Conservation (phyloP, 129 eudicot genomes). For the Mikania micrantha region DNA sequence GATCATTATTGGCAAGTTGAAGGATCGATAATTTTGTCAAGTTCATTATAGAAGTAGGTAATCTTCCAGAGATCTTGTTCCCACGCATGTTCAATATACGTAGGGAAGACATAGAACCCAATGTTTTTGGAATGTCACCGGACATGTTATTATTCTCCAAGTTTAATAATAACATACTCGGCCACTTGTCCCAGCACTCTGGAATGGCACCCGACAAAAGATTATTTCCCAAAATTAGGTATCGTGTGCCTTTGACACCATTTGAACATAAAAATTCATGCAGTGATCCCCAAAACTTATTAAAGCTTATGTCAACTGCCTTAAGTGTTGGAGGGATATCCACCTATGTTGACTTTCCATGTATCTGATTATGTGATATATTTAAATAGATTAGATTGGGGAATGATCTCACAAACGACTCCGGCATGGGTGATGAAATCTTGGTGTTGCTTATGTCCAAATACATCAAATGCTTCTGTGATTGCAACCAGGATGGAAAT, state of each 20-base stretch:
- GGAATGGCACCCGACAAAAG: conserved; percentile 25
- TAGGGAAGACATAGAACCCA: not conserved
- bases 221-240: conserved; percentile 29
- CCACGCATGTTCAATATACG: conserved; percentile 10
- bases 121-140: conserved; percentile 13
- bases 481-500: not conserved
- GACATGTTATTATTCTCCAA: not conserved
- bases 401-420: not conserved
- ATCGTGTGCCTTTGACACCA: not conserved
- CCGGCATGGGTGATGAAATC: not conserved
- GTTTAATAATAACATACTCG: not conserved
- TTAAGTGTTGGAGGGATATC: not conserved
- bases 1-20: conserved; percentile 1
- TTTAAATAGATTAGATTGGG: not conserved
- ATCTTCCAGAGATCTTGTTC: conserved; percentile 17
- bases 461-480: not conserved
- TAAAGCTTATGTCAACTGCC: not conserved
- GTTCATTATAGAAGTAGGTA: conserved; percentile 10
- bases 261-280: conserved; percentile 27
- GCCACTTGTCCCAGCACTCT: conserved; percentile 8
- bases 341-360: not conserved
- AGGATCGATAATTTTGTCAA: not conserved
- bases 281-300: conserved; percentile 3
- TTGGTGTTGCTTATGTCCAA: not conserved
- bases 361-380: conserved; percentile 19